A percentile compares a stretch with the other conserved stretches of the same genome.
Evolutionary conservation across 2,329 filamentous ascomycete species (phyloP).

Genomic region (Didymella glomerata): DNA sequence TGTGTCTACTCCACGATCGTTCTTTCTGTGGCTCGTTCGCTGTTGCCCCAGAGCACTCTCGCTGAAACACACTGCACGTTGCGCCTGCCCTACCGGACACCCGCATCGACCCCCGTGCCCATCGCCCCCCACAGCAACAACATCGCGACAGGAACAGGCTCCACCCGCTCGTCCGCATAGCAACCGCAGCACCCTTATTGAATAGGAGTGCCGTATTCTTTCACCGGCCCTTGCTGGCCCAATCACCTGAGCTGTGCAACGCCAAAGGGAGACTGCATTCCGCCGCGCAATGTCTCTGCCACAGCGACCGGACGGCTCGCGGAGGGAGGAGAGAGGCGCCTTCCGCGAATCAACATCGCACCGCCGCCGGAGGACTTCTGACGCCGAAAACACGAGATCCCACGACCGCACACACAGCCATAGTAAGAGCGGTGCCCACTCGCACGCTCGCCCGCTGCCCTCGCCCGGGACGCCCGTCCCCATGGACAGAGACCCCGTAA

Average conservation of each 20-base stretch:
- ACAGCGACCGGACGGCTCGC: slow-evolving; percentile 68
- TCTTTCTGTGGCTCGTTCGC: slow-evolving; percentile 15
- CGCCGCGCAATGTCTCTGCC: slow-evolving; percentile 58
- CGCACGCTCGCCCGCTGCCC: slow-evolving; percentile 53
- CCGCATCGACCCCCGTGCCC: slow-evolving; percentile 15
- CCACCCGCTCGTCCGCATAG: slow-evolving; percentile 11
- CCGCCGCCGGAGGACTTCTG: slow-evolving; percentile 69
- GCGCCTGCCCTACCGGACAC: slow-evolving; percentile 14
- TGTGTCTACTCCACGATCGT: slow-evolving; percentile 16
- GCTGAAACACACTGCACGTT: slow-evolving; percentile 17
- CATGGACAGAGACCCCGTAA: slow-evolving; percentile 63
- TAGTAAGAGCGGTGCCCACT: slow-evolving; percentile 53
- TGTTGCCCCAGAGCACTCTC: slow-evolving; percentile 12
- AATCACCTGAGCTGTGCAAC: slow-evolving; percentile 7
- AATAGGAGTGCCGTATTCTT: slow-evolving; percentile 15
- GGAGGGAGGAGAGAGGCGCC: slow-evolving; percentile 50
- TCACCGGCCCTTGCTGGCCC: slow-evolving; percentile 20
- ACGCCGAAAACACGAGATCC: slow-evolving; percentile 71
- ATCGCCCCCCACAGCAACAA: slow-evolving; percentile 20
- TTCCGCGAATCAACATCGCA: slow-evolving; percentile 75
- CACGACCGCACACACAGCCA: slow-evolving; percentile 50
- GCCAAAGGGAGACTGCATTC: slow-evolving; percentile 33
- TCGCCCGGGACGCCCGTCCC: slow-evolving; percentile 55
- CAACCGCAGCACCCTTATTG: slow-evolving; percentile 14
- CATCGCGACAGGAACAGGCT: slow-evolving; percentile 4